A percentile compares a stretch with the other conserved stretches of the same genome.
Evolutionary conservation across 305 asterid species (phyloP).

Genomic region (Fraxinus platypoda): DNA sequence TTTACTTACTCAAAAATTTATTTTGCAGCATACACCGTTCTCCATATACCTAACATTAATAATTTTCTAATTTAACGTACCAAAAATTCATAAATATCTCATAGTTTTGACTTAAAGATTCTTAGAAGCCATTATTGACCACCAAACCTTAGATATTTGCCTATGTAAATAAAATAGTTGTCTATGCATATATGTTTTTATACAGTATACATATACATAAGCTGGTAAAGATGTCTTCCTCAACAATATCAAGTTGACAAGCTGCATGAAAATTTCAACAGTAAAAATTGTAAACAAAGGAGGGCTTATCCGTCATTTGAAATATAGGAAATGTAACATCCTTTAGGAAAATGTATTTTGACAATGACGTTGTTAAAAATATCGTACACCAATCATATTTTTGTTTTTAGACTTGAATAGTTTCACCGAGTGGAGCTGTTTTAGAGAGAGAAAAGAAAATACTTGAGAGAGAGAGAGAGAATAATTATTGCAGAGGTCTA

Average conservation of each 20-base stretch:
- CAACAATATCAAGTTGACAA: neutral
- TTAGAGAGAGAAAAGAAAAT: slow-evolving; percentile 25
- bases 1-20: neutral
- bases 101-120: too few relatives aligned
- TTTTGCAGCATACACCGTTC: neutral
- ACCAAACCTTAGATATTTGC: neutral
- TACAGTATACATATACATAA: neutral
- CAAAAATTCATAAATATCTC: neutral
- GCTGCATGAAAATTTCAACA: slow-evolving; percentile 14
- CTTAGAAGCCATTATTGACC: neutral
- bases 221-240: neutral
- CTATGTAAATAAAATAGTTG: neutral
- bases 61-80: neutral
- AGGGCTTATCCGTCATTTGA: slow-evolving; percentile 27
- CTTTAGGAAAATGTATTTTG: neutral
- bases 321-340: slow-evolving; percentile 30
- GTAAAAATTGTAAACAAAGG: slow-evolving; percentile 6
- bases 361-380: too few relatives aligned
- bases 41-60: neutral
- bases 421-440: slow-evolving; percentile 29
- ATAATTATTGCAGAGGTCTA: neutral
- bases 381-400: neutral
- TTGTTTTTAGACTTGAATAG: slow-evolving; percentile 27
- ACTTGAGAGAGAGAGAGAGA: slow-evolving; percentile 18
- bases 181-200: neutral